Evolutionary conservation across 2,329 filamentous ascomycete genomes (phyloP), one percentile per base, ranked within the genome.

Genomic region (Metarhizium brunneum): DNA sequence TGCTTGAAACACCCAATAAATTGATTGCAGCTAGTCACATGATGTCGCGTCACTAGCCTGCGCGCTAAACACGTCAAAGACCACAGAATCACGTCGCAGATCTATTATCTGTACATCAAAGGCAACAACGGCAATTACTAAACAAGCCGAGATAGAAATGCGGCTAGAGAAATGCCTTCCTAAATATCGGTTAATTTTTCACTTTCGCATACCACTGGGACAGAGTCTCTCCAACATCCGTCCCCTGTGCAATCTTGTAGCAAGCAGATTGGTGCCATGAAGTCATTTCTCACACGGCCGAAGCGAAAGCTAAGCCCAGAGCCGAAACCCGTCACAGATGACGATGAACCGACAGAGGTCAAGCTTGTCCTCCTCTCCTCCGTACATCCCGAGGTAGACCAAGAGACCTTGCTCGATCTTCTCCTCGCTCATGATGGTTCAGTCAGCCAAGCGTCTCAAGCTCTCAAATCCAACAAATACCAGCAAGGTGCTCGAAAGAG

Each of bases 291-390:
- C 54, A 76, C 74, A 10, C 71, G 75, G 18, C 73, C 71, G 55
- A 85, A 83, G 68, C 78, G 81, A 54, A 84, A 72, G 56, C 56
- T 59, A 25, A 65, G 60, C 50, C 60, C 61, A 29, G 63, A 61
- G 71, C 61, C 64, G 63, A 54, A 64, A 57, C 47, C 56, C 25
- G 40, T 25, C 32, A 29, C 38, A 3, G 52, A 53, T 14, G 45
- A 36, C 25, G 52, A 56, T 13, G 88, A 95, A 50, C 85, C 88
- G 1, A 99, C 94, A 0, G 94, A 97, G 59, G 77, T 95, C 63
- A 97, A 96, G 66, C 73, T 99, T 14, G 91, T 91, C 1, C 75
- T 95, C 1, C 74, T 99, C 3, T 81, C 86, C 2, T 97, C 94
- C 1, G 72, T 96, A 0, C 80, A 91, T 61, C 83, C 88, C 0